A percentile compares a stretch with the other conserved stretches of the same genome.
Evolutionary conservation across 2,329 filamentous ascomycete species (phyloP).

Genomic region (Colletotrichum viniferum): DNA sequence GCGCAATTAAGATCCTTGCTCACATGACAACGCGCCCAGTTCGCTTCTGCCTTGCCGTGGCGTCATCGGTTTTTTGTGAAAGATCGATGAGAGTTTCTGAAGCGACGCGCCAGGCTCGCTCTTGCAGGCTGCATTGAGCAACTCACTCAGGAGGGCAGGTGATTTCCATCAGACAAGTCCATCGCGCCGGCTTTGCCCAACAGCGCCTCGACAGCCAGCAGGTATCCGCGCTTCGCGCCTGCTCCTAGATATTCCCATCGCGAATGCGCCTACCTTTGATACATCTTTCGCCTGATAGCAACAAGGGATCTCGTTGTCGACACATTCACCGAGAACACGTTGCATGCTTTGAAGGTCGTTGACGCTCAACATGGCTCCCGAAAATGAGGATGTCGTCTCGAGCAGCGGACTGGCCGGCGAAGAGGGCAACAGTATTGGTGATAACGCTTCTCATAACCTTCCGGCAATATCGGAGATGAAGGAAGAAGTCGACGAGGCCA

Average conservation of each 20-base stretch:
- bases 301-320: not conserved
- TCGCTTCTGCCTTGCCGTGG: conserved; percentile 15
- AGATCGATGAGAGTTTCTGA: not conserved
- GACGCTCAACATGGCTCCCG: not conserved
- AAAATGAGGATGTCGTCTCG: not conserved
- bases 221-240: not conserved
- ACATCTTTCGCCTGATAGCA: not conserved
- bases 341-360: not conserved
- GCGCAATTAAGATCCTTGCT: conserved; percentile 12
- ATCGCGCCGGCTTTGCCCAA: not conserved
- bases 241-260: not conserved
- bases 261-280: not conserved
- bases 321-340: not conserved
- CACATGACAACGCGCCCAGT: conserved; percentile 11
- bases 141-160: not conserved
- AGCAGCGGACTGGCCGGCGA: not conserved
- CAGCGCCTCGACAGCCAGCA: not conserved
- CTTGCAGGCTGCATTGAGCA: not conserved
- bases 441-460: not conserved
- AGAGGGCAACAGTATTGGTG: not conserved
- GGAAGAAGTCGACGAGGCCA: not conserved
- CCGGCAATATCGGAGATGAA: not conserved
- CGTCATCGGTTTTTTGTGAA: conserved; percentile 6
- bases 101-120: not conserved
- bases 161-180: not conserved